phyloP scores from a whole-genome alignment of 768 basidiomycete species.

The Amanita brunnescens region DNA sequence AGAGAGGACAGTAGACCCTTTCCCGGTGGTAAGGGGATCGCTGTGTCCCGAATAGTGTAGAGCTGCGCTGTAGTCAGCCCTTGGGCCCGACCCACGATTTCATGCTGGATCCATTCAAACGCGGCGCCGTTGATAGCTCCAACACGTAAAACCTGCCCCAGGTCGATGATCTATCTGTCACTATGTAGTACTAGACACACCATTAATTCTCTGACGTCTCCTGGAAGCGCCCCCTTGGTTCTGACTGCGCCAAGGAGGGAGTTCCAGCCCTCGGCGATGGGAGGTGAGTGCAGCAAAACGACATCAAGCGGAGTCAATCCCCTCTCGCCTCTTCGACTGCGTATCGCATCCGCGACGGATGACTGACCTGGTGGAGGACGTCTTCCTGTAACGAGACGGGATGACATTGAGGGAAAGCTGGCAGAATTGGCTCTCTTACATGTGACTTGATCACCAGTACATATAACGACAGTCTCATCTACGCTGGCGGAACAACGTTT shows the following conservation, averaged over 20 bases:
- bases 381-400: conserved; percentile 36
- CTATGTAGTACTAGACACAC: conserved; percentile 19
- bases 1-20: conserved; percentile 34
- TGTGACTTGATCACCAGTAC: too few species aligned
- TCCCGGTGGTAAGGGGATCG: conserved; percentile 30
- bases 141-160: conserved; percentile 37
- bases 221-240: conserved; percentile 36
- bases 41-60: conserved; percentile 41
- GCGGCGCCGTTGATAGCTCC: conserved; percentile 41
- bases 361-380: conserved; percentile 35
- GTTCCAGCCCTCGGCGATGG: conserved; percentile 43
- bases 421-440: too few species aligned
- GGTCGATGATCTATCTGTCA: not conserved
- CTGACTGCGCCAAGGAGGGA: conserved; percentile 40
- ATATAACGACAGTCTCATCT: too few species aligned
- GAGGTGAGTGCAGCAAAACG: conserved; percentile 38
- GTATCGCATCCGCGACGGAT: conserved; percentile 38
- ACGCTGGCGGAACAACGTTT: not conserved
- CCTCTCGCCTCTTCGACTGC: conserved; percentile 37
- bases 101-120: conserved; percentile 53
- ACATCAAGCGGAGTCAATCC: conserved; percentile 44
- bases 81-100: conserved; percentile 36
- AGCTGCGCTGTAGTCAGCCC: conserved; percentile 49
- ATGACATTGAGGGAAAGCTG: too few species aligned
- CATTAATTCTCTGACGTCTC: conserved; percentile 43